These are phyloP conservation scores for Nematocida parisii DNA, from an alignment of 371 early-diverging fungal species.

Conservation along the genomic window DNA sequence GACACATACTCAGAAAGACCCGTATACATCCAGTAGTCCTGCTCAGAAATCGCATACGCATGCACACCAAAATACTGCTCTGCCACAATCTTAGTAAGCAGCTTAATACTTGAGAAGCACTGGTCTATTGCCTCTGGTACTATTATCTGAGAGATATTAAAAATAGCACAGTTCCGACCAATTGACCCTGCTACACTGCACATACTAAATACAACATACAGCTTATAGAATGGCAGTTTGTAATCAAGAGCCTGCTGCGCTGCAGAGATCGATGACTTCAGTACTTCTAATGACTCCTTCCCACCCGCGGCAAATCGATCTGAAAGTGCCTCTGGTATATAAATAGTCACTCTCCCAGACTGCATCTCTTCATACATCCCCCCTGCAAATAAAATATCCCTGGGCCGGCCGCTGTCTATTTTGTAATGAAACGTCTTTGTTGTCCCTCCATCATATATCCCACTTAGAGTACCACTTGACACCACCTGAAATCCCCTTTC, in stretches of 20 bases:
- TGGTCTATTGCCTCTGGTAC: slow-evolving; percentile 64
- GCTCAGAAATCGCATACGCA: slow-evolving; percentile 30
- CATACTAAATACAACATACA: slow-evolving; percentile 60
- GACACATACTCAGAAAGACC: slow-evolving; percentile 67
- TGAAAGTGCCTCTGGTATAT: neutral
- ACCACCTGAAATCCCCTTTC: slow-evolving; percentile 55
- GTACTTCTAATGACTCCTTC: slow-evolving; percentile 42
- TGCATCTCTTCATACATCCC: slow-evolving; percentile 59
- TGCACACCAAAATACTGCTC: slow-evolving; percentile 56
- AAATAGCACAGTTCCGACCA: slow-evolving; percentile 55
- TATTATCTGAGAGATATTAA: slow-evolving; percentile 53
- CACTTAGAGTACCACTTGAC: slow-evolving; percentile 62
- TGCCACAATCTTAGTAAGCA: slow-evolving; percentile 57
- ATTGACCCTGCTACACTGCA: slow-evolving; percentile 35
- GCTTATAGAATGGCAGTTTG: slow-evolving; percentile 29
- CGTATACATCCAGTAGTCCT: slow-evolving; percentile 62
- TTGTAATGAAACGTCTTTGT: slow-evolving; percentile 62
- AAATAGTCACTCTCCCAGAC: slow-evolving; percentile 5
- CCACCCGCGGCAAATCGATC: slow-evolving; percentile 6
- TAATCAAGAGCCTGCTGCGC: slow-evolving; percentile 10
- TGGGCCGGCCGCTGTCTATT: slow-evolving; percentile 44
- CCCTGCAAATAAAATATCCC: slow-evolving; percentile 61
- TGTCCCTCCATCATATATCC: slow-evolving; percentile 62
- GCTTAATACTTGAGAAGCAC: slow-evolving; percentile 53
- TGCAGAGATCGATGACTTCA: slow-evolving; percentile 5